A percentile compares a stretch with the other conserved stretches of the same genome.
Evolutionary conservation across 2,329 filamentous ascomycete species (phyloP).

Genomic region (Sphaerulina vaccinii): DNA sequence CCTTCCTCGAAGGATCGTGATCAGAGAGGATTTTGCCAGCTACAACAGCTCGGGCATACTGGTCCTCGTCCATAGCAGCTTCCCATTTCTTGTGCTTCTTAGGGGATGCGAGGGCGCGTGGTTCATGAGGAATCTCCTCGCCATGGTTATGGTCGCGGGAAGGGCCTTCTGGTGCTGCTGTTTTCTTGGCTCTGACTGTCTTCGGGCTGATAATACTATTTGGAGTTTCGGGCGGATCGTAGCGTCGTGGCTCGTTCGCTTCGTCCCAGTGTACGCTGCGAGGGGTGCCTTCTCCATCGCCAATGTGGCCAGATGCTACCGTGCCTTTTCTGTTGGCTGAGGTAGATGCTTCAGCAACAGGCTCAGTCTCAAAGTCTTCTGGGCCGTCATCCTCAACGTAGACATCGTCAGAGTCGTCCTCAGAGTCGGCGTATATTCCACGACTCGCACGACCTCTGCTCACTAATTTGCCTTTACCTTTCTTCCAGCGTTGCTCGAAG

Average conservation of each 20-base stretch:
- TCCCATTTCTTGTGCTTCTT: background rate
- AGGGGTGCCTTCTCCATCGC: background rate
- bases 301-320: background rate
- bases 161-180: background rate
- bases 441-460: background rate
- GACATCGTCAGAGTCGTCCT: background rate
- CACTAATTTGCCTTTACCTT: background rate
- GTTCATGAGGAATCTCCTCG: background rate
- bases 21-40: background rate
- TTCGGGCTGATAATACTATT: too few relatives aligned
- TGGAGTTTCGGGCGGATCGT: too few relatives aligned
- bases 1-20: background rate
- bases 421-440: background rate
- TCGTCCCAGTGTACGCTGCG: background rate
- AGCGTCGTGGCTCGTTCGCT: background rate
- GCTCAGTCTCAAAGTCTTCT: background rate
- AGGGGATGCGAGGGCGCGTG: background rate
- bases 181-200: background rate
- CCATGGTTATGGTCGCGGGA: background rate
- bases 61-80: background rate
- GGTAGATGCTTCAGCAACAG: too few relatives aligned
- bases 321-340: background rate
- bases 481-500: background rate
- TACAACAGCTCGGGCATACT: background rate
- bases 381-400: background rate